A percentile compares a stretch with the other conserved stretches of the same genome.
Conservation (phyloP, 306 rosid genomes). For the Phaseolus lunatus region DNA sequence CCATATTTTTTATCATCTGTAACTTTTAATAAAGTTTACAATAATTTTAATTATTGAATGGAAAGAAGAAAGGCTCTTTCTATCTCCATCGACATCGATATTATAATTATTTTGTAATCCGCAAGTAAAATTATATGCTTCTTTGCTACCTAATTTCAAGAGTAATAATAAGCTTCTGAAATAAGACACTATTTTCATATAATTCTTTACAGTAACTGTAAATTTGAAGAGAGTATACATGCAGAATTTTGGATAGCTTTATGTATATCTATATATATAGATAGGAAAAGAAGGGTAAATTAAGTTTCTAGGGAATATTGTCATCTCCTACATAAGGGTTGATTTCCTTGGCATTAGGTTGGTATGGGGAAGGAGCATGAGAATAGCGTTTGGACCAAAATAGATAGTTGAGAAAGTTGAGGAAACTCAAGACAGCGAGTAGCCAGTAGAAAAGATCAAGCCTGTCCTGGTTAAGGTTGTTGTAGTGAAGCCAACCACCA, state of each 20-base stretch:
- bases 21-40: background rate
- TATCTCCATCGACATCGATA: no score
- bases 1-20: background rate
- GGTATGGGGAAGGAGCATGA: constrained; percentile 22
- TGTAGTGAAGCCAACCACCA: constrained; percentile 80
- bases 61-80: no score
- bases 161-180: background rate
- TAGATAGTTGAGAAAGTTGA: constrained; percentile 82
- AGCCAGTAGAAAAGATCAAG: constrained; percentile 91
- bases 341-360: constrained; percentile 37
- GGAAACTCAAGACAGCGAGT: constrained; percentile 75
- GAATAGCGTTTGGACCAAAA: constrained; percentile 81
- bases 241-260: background rate
- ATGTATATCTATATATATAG: background rate
- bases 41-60: background rate
- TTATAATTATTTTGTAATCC: no score
- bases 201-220: constrained; percentile 1
- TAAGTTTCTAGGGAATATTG: constrained; percentile 43
- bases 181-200: background rate
- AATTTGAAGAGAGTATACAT: background rate
- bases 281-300: background rate
- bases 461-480: constrained; percentile 81
- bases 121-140: no score
- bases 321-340: constrained; percentile 28
- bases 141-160: no score